Base-by-base conservation (phyloP, 768 basidiomycete species). In the Phanerodontia chrysosporium region DNA sequence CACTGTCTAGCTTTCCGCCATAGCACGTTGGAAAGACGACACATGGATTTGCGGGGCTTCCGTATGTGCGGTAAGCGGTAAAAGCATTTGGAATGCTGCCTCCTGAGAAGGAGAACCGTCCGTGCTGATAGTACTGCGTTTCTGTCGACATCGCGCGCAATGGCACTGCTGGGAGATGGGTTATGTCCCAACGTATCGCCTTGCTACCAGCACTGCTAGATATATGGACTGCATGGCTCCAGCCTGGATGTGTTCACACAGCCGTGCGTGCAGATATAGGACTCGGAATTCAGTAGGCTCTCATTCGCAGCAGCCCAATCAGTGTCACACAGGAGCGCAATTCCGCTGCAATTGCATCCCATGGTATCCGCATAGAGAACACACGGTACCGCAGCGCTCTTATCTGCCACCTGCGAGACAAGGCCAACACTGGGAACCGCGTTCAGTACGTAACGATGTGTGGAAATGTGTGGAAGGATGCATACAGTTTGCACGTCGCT, bases 21-120 rank as follows among this genome's bases (percentile, higher is more conserved):
- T 81, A 84, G 62, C 78, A 83, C 9, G 81, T 82, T 12, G 83
- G 82, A 64, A 80, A 83, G 14, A 84, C 80, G 30, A 84, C 76
- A 61, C 82, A 84, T 4, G 83, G 83, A 46, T 81, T 83, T 5
- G 66, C 65, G 0, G 76, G 74, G 58, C 80, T 70, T 13, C 83
- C 83, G 64, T 82, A 83, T 7, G 81, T 80, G 35, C 79, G 73
- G 65, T 80, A 85, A 24, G 83, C 83, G 1, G 83, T 85, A 32
- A 83, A 64, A 8, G 83, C 83, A 55, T 83, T 76, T 13, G 83
- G 81, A 14, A 85, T 67, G 5, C 80, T 68, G 21, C 83, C 83
- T 1, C 83, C 83, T 51, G 76, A 67, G 9, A 83, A 76, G 22
- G 66, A 70, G 65, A 84, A 79, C 29, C 82, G 77, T 16, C 83